Base-by-base conservation (phyloP, 495 filamentous ascomycete species). In the Penicillium maclennaniae region DNA sequence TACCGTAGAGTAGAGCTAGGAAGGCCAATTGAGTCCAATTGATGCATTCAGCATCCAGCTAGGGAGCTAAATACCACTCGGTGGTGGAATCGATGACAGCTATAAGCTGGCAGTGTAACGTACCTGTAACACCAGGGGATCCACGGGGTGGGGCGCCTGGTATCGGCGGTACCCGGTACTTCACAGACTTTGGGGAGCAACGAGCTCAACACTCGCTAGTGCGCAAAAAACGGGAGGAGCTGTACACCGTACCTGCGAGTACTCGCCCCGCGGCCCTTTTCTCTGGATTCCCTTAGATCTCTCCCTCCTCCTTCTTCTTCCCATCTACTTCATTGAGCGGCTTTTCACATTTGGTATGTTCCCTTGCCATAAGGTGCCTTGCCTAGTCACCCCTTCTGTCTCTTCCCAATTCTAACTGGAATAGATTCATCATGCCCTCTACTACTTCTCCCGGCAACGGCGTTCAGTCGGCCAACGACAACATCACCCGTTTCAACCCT, bases 401-500 rank as follows among this genome's bases (percentile, higher is more conserved):
- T 31, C 34, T 38, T 43, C 3, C 9, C 8, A 26, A 39, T 39
- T 14, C n/a, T 17, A 40, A 40, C 38, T 6, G 7, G 6, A 7
- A 6, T 23, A 57, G 54, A 57, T 57, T 65, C 72, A 78, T 59
- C 58, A 82, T 81, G 78, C 72, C 79, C 51, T 65, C 69, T 56
- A 69, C 75, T 67, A 66, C 69, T 53, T 57, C 63, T 58, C 61
- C 69, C 56, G 59, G 52, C 53, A 76, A 73, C 58, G 76, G 72
- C 65, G 56, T 61, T 45, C 60, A 63, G 38, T 89, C 86, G 68
- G 91, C 91, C 63, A 96, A 98, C 79, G 93, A 98, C 76, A 97
- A 97, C 78, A 98, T 98, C 78, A 87, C 86, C 66, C 91, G 93
- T 53, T 98, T 98, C 76, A 82, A 84, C 54, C 90, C 93, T 65